A percentile compares a stretch with the other conserved stretches of the same genome.
Conservation (phyloP, 2,329 filamentous ascomycete species). For the Aspergillus vadensis region DNA sequence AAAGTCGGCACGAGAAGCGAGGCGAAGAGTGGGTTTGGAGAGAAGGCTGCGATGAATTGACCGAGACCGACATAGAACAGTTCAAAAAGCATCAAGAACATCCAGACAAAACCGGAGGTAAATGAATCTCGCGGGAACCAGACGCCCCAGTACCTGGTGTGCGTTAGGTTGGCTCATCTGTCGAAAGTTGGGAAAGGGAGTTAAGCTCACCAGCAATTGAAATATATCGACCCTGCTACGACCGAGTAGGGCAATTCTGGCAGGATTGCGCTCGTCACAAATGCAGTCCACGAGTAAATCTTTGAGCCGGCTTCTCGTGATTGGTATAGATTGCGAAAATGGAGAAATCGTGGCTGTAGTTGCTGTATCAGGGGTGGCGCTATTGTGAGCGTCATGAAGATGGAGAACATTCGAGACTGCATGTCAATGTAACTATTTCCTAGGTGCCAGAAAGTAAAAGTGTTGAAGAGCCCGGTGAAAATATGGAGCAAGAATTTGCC, state of each 20-base stretch:
- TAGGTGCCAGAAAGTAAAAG: constrained; percentile 69
- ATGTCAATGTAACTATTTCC: constrained; percentile 61
- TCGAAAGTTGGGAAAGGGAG: not conserved
- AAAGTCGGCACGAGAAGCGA: constrained; percentile 68
- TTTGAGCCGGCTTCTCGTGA: constrained; percentile 74
- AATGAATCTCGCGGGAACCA: constrained; percentile 59
- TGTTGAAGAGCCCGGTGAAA: constrained; percentile 67
- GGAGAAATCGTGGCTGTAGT: constrained; percentile 71
- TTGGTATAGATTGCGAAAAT: constrained; percentile 67
- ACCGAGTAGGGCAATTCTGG: constrained; percentile 72
- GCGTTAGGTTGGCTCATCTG: not conserved
- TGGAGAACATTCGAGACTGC: constrained; percentile 71
- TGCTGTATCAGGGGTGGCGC: constrained; percentile 75
- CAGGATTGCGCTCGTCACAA: constrained; percentile 65
- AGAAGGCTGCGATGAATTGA: constrained; percentile 67
- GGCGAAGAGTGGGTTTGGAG: constrained; percentile 67
- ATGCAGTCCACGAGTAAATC: constrained; percentile 76
- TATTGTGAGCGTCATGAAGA: constrained; percentile 77
- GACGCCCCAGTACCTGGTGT: constrained; percentile 54
- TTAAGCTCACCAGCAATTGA: constrained; percentile 59
- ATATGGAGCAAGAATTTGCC: constrained; percentile 66
- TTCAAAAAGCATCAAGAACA: constrained; percentile 67
- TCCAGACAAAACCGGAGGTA: constrained; percentile 62
- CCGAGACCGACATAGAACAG: constrained; percentile 66
- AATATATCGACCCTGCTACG: constrained; percentile 67